Conservation (phyloP, 108 stramenopile genomes). For the Cylindrotheca closterium region DNA sequence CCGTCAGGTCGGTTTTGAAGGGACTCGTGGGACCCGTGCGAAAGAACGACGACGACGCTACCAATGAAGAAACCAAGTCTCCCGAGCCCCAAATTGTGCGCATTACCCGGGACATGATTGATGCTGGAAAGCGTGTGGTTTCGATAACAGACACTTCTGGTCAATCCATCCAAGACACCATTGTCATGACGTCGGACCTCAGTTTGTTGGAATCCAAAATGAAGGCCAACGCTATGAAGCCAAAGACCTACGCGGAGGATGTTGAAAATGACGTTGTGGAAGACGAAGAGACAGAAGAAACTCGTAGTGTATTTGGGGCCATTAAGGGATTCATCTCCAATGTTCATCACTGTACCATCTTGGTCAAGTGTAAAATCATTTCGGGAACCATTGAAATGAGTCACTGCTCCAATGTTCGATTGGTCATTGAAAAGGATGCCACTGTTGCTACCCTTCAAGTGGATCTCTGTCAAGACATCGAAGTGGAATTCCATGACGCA, state of each 20-base stretch:
- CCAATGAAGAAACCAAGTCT: constrained; percentile 37
- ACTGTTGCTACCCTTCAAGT: constrained; percentile 82
- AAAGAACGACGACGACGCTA: constrained; percentile 19
- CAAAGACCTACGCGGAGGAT: constrained; percentile 69
- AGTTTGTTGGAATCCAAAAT: constrained; percentile 74
- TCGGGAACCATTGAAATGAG: constrained; percentile 79
- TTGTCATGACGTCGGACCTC: constrained; percentile 80
- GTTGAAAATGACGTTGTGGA: constrained; percentile 59
- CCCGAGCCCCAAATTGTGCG: constrained; percentile 30
- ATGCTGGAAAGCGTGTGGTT: constrained; percentile 80
- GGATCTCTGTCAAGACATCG: constrained; percentile 70
- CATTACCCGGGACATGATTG: constrained; percentile 75
- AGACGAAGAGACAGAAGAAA: constrained; percentile 12
- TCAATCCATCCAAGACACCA: constrained; percentile 43
- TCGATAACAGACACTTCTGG: constrained; percentile 64
- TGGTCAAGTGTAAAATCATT: constrained; percentile 83
- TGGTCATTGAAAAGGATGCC: constrained; percentile 63
- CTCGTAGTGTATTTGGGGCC: constrained; percentile 49
- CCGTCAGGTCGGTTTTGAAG: constrained; percentile 38
- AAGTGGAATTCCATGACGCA: constrained; percentile 71
- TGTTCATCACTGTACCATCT: constrained; percentile 74
- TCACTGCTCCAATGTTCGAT: constrained; percentile 66
- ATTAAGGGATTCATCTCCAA: constrained; percentile 77
- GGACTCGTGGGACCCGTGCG: constrained; percentile 44
- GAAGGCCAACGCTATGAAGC: constrained; percentile 40